Percentiles rank a stretch among this genome's conserved stretches.
Evolutionary conservation across 768 basidiomycete genomes (phyloP).

Genomic region (Tubosaeta sp.): DNA sequence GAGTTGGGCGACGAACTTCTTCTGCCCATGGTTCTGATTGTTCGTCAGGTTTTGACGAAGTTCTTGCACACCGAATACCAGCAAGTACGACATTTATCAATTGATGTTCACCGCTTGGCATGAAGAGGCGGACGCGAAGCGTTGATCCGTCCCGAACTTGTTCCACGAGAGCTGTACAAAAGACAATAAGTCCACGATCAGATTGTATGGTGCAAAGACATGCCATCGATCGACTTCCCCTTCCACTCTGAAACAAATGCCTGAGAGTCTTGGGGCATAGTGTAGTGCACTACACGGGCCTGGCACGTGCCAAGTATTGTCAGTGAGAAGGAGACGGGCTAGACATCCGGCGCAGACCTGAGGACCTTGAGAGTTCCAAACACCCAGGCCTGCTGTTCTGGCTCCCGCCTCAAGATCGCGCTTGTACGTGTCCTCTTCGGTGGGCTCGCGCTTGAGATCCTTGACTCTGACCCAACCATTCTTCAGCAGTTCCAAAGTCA

Average conservation of each 20-base stretch:
- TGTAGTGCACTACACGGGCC: conserved; percentile 72
- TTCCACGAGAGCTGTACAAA: conserved; percentile 75
- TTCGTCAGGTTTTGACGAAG: conserved; percentile 69
- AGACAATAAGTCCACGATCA: conserved; percentile 5
- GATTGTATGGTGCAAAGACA: conserved; percentile 2
- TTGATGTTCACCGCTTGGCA: conserved; percentile 89
- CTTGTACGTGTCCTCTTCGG: conserved; percentile 70
- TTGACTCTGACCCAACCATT: conserved; percentile 94
- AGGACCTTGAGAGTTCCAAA: conserved; percentile 83
- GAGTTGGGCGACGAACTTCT: conserved; percentile 54
- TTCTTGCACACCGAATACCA: conserved; percentile 73
- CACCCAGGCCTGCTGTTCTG: conserved; percentile 65
- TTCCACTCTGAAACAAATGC: conserved; percentile 90
- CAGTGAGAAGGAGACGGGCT: background rate
- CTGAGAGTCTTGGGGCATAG: conserved; percentile 87
- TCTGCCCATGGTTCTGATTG: conserved; percentile 81
- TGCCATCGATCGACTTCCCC: conserved; percentile 86
- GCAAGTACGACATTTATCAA: conserved; percentile 82
- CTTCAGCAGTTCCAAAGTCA: conserved; percentile 72
- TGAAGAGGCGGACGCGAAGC: conserved; percentile 79
- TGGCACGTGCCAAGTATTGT: conserved; percentile 27
- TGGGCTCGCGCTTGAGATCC: conserved; percentile 78
- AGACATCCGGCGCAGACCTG: conserved; percentile 39
- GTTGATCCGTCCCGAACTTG: conserved; percentile 92
- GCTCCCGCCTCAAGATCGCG: conserved; percentile 77